phyloP scores from a whole-genome alignment of 2,329 filamentous ascomycete species.

The Trichoderma citrinoviride region DNA sequence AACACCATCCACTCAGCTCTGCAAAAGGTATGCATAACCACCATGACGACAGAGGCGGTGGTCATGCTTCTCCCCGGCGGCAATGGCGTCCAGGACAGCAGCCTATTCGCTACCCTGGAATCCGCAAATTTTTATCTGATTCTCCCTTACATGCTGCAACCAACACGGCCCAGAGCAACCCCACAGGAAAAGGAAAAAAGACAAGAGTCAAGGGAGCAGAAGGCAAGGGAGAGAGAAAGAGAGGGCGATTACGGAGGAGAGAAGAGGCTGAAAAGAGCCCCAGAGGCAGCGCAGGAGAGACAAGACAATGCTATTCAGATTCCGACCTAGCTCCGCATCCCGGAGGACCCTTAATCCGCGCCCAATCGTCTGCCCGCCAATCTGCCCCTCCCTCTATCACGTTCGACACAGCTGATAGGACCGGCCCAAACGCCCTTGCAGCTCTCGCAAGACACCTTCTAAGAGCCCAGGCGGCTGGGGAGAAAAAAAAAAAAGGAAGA shows the following conservation, averaged over 20 bases:
- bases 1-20: no score
- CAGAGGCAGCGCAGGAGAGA: neutral
- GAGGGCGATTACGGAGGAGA: neutral
- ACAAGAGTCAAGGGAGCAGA: neutral
- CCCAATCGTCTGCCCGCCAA: conserved; percentile 14
- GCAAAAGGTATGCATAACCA: neutral
- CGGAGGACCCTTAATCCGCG: conserved; percentile 20
- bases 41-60: neutral
- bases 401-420: conserved; percentile 15
- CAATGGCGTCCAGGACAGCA: neutral
- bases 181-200: neutral
- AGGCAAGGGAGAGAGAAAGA: neutral
- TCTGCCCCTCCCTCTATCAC: conserved; percentile 19
- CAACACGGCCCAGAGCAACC: neutral
- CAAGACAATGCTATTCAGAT: conserved; percentile 11
- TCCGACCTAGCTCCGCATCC: conserved; percentile 4
- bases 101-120: neutral
- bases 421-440: conserved; percentile 17
- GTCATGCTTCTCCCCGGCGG: neutral
- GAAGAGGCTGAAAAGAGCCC: neutral
- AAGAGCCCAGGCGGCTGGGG: conserved; percentile 17
- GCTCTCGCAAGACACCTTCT: conserved; percentile 13
- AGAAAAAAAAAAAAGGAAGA: neutral
- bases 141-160: neutral
- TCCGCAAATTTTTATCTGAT: neutral